phyloP scores from a whole-genome alignment of 257 asterid genomes.

The Sherardia arvensis region DNA sequence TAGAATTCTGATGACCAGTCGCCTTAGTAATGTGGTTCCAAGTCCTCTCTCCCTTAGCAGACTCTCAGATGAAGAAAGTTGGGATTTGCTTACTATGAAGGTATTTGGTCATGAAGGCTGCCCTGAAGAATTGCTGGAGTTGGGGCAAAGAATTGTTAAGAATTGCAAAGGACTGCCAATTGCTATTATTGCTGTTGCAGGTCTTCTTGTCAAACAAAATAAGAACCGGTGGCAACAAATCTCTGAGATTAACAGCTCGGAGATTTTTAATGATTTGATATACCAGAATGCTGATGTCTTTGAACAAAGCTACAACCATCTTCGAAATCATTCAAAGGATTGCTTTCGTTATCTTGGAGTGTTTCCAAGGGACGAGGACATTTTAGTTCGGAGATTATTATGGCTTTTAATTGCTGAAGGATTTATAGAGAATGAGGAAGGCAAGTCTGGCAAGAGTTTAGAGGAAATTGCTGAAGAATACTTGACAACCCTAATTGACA shows the following conservation, averaged over 20 bases:
- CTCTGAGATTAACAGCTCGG: background rate
- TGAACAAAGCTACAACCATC: background rate
- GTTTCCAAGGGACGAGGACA: background rate
- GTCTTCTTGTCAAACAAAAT: background rate
- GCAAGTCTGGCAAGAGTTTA: background rate
- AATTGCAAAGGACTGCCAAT: constrained; percentile 8
- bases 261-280: background rate
- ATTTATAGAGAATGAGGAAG: background rate
- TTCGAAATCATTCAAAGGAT: background rate
- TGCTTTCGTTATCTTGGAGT: background rate
- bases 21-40: background rate
- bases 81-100: constrained; percentile 6
- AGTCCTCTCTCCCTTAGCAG: background rate
- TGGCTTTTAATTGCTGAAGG: background rate
- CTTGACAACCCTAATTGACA: background rate
- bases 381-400: background rate
- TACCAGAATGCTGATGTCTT: background rate
- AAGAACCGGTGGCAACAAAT: background rate
- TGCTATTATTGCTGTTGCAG: background rate
- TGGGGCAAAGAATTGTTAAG: constrained; percentile 3
- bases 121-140: background rate
- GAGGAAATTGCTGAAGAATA: background rate
- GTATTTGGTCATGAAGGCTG: background rate
- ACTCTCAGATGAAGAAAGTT: background rate
- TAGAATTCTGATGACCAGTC: constrained; percentile 5